A percentile compares a stretch with the other conserved stretches of the same genome.
phyloP scores from a whole-genome alignment of 345 rosid species.

The Passiflora organensis region DNA sequence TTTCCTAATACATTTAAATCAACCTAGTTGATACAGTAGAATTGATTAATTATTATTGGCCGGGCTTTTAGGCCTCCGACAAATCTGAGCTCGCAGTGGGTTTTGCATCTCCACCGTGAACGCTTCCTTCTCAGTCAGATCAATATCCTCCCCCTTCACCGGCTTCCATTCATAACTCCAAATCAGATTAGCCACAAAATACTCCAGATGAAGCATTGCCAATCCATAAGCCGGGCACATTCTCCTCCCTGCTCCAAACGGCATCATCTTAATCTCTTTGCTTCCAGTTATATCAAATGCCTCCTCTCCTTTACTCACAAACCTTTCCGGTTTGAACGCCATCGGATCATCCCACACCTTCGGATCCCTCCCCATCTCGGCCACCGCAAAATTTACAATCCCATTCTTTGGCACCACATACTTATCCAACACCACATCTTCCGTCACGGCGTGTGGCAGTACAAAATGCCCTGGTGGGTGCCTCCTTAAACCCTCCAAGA shows the following conservation, averaged over 20 bases:
- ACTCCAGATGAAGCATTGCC: constrained; percentile 2
- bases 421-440: not conserved
- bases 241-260: constrained; percentile 1
- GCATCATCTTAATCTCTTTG: constrained; percentile 5
- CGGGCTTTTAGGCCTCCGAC: too few relatives aligned
- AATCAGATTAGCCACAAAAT: not conserved
- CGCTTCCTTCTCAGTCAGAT: not conserved
- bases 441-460: not conserved
- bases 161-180: not conserved
- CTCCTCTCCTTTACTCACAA: not conserved
- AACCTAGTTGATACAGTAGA: too few relatives aligned
- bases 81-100: not conserved
- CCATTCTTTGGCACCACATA: not conserved
- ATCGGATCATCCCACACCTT: not conserved
- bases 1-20: too few relatives aligned
- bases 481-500: not conserved
- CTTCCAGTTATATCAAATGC: constrained; percentile 2
- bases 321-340: constrained; percentile 1
- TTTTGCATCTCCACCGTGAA: not conserved
- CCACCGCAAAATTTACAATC: not conserved
- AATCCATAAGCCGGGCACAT: not conserved
- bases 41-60: too few relatives aligned
- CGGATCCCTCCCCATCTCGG: constrained; percentile 3
- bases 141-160: not conserved
- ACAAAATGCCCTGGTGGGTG: not conserved